A percentile compares a stretch with the other conserved stretches of the same genome.
Conservation (phyloP, 148 eudicot genomes). For the Chenopodium suecicum region DNA sequence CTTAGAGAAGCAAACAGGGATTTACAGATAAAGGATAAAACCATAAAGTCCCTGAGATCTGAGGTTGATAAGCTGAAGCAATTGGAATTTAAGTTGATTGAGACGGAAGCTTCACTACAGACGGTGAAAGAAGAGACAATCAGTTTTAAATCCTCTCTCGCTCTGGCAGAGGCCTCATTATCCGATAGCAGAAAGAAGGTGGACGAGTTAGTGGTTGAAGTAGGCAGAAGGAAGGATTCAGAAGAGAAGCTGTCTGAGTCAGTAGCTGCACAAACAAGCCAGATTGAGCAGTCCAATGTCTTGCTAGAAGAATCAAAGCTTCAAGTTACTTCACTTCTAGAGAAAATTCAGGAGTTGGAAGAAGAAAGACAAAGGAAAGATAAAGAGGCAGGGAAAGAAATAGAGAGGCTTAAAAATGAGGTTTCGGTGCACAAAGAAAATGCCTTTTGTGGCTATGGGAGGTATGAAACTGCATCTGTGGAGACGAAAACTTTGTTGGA, state of each 20-base stretch:
- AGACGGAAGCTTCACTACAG: slow-evolving; percentile 35
- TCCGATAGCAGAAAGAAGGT: slow-evolving; percentile 37
- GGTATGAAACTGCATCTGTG: slow-evolving; percentile 21
- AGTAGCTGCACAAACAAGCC: slow-evolving; percentile 35
- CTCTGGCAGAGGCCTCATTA: slow-evolving; percentile 19
- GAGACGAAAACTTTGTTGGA: slow-evolving; percentile 25
- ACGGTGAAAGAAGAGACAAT: slow-evolving; percentile 35
- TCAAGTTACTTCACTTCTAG: slow-evolving; percentile 40
- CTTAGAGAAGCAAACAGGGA: slow-evolving; percentile 32
- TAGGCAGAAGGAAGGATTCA: slow-evolving; percentile 41
- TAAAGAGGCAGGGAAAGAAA: slow-evolving; percentile 22
- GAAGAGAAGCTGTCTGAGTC: slow-evolving; percentile 42
- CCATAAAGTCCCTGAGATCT: slow-evolving; percentile 38
- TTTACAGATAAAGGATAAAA: slow-evolving; percentile 38
- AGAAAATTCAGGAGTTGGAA: slow-evolving; percentile 35
- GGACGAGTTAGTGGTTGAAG: slow-evolving; percentile 52
- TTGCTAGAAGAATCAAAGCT: slow-evolving; percentile 53
- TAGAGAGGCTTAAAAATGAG: slow-evolving; percentile 35
- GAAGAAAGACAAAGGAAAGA: slow-evolving; percentile 20
- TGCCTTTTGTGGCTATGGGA: slow-evolving; percentile 21
- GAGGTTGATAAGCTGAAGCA: slow-evolving; percentile 44
- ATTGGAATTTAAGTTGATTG: slow-evolving; percentile 31
- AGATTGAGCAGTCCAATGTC: slow-evolving; percentile 47
- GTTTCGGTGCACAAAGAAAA: slow-evolving; percentile 31
- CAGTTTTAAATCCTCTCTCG: slow-evolving; percentile 28